Conservation (phyloP, 2,329 filamentous ascomycete species). For the Diaporthe sp. region DNA sequence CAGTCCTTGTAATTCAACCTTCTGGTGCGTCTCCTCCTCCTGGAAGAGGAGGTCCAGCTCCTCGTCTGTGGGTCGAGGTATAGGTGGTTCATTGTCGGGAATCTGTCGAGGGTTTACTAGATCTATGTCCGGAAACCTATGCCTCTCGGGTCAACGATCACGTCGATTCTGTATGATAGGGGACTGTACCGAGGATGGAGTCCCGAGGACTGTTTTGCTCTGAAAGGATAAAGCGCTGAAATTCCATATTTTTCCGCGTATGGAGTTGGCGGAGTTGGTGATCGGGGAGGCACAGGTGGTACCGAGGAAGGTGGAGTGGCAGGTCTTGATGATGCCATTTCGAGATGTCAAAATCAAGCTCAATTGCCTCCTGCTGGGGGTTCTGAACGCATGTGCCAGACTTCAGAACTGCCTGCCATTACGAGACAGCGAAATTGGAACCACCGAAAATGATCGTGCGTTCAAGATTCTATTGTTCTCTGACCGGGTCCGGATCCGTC, state of each 20-base stretch:
- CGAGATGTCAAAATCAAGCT: background rate
- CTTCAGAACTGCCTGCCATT: background rate
- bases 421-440: background rate
- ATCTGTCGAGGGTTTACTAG: background rate
- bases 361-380: background rate
- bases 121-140: conserved; percentile 8
- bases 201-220: background rate
- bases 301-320: background rate
- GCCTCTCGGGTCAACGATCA: background rate
- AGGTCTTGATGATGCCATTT: background rate
- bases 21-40: background rate
- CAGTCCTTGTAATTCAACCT: background rate
- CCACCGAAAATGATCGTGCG: background rate
- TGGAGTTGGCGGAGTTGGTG: background rate
- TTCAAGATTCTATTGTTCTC: background rate
- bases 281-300: background rate
- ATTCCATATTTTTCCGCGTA: background rate
- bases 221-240: background rate
- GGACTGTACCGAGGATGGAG: conserved; percentile 1
- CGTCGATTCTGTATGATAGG: too few species aligned
- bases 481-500: conserved; percentile 31
- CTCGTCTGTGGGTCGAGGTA: conserved; percentile 4
- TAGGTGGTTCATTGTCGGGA: background rate
- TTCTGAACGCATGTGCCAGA: too few species aligned
- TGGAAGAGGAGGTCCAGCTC: conserved; percentile 13